A percentile compares a stretch with the other conserved stretches of the same genome.
These are phyloP conservation scores for Botrytis pseudocinerea DNA, from an alignment of 2,329 filamentous ascomycete genomes.

Conservation along the genomic window DNA sequence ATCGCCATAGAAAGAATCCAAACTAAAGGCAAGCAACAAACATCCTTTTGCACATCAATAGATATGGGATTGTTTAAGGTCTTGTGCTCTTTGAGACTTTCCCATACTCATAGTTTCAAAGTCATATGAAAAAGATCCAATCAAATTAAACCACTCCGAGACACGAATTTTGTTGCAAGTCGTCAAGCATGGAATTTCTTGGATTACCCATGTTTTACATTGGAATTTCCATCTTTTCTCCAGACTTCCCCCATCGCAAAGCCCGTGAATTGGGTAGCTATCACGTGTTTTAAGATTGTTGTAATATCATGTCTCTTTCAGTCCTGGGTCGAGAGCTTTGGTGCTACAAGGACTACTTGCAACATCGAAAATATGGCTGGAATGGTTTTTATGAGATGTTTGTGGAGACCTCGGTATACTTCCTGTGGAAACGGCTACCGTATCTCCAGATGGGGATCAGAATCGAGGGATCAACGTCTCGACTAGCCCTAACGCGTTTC, in stretches of 20 bases:
- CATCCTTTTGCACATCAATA: neutral
- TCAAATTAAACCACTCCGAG: neutral
- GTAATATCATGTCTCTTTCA: neutral
- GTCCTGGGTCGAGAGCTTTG: neutral
- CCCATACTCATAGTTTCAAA: neutral
- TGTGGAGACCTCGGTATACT: neutral
- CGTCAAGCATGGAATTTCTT: neutral
- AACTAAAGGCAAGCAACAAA: neutral
- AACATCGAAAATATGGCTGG: neutral
- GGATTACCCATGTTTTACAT: neutral
- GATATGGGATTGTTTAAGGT: too few species aligned
- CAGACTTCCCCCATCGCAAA: neutral
- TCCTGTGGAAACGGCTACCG: neutral
- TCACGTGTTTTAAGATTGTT: too few species aligned
- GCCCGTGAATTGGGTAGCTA: neutral
- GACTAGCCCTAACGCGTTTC: neutral
- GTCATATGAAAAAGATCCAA: neutral
- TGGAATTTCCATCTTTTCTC: neutral
- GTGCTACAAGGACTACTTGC: neutral
- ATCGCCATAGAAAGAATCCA: neutral
- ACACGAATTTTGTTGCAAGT: neutral
- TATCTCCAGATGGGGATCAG: neutral
- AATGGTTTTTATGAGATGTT: neutral
- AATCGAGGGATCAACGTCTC: neutral
- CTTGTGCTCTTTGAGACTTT: neutral